phyloP scores from a whole-genome alignment of 2,329 filamentous ascomycete species.

The Fusarium burgessii region DNA sequence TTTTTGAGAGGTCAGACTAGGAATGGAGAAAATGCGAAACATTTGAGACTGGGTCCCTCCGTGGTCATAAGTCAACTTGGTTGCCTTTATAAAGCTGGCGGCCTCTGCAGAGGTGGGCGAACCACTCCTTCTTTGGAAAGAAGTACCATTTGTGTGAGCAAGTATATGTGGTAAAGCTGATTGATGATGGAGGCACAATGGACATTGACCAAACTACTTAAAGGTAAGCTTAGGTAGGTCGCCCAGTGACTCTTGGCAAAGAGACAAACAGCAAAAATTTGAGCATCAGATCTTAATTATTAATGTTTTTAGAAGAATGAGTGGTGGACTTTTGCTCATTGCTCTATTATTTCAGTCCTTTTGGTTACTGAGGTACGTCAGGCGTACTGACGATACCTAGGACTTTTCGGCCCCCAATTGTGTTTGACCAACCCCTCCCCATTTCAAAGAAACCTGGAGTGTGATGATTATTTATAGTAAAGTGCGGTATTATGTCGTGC shows the following conservation, averaged over 20 bases:
- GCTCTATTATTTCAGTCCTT: neutral
- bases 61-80: constrained; percentile 8
- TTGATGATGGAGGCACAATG: neutral
- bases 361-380: neutral
- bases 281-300: neutral
- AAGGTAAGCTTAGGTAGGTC: too few relatives aligned
- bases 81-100: constrained; percentile 14
- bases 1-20: neutral
- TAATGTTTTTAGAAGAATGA: neutral
- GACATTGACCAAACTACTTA: neutral
- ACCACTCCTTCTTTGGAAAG: neutral
- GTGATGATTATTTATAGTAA: neutral
- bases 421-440: neutral
- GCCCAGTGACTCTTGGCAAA: too few relatives aligned
- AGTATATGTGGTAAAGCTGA: constrained; percentile 2
- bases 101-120: constrained; percentile 17
- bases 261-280: neutral
- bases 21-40: constrained; percentile 18
- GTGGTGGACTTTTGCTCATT: neutral
- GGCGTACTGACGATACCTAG: neutral
- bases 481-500: neutral
- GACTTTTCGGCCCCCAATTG: constrained; percentile 10
- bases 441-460: neutral
- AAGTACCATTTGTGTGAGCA: neutral
- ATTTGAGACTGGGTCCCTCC: constrained; percentile 12